Base-by-base conservation (phyloP, 257 asterid genomes). In the Penstemon davidsonii region DNA sequence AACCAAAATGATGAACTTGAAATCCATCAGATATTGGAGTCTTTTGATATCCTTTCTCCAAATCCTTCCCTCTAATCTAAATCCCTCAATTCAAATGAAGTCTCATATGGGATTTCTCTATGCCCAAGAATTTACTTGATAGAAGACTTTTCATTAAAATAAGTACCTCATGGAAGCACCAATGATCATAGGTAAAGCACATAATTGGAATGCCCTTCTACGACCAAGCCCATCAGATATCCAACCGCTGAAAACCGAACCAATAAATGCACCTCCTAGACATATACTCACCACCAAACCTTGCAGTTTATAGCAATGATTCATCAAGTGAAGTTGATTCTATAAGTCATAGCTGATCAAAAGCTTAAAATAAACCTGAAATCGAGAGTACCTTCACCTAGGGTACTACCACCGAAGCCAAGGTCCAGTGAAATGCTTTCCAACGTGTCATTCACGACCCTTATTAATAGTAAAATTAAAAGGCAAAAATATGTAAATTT, bases 231-330 rank as follows among this genome's bases (percentile, higher is more conserved):
- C 91, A 73, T 90, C 97, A 42, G 86, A 80, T 64, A 81, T 83
- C 89, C 86, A 86, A 66, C 98, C 98, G 68, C 98, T 89, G 76
- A 82, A 81, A 63, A 88, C n/a, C 33, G 95, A 92, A 53, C 97
- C 97, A 75, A 85, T 55, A 71, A 91, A 85, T 51, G 97, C 97
- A 73, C 97, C 97, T 63, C 88, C 97, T 60, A 91, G 76, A 66
- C 97, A 88, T 33, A 95, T 82, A 75, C 97, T 91, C 73, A 91
- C 97, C 62, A 91, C 95, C 87, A 91, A 74, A 68, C 97, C 97
- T 91, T 75, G 33, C 68, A 78, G 56, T 75, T 55, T 56, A 70
- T 40, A 69, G 68, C 4, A 40, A 50, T 47, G 12, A 62, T 66
- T 36, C 59, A 13, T 83, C 61, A 81, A 36, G 4, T 41, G 57